Conservation (phyloP, 176 grass and related monocot genomes). For the Miscanthus lutarioriparius region DNA sequence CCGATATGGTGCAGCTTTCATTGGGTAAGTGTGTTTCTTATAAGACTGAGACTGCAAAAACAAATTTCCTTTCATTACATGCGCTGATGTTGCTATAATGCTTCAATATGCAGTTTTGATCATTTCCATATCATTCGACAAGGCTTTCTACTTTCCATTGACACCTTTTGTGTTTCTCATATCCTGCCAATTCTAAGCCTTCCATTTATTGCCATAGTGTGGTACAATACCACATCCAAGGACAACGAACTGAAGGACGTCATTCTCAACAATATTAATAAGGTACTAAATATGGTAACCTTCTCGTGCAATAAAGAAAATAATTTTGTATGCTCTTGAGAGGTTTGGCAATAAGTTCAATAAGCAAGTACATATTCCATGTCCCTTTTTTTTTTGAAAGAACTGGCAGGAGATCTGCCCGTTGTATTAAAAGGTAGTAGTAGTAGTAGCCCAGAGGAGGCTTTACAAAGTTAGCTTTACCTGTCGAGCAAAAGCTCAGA, state of each 20-base stretch:
- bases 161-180: conserved; percentile 93
- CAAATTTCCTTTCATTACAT: conserved; percentile 19
- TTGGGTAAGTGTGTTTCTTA: conserved; percentile 61
- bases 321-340: not conserved
- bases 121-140: conserved; percentile 87
- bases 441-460: not conserved
- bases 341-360: not conserved
- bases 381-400: not conserved
- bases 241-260: conserved; percentile 39
- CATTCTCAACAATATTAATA: conserved; percentile 47
- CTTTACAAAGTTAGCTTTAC: not conserved
- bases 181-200: conserved; percentile 81
- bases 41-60: conserved; percentile 1
- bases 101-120: conserved; percentile 73
- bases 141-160: conserved; percentile 80
- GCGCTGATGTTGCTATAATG: conserved; percentile 24
- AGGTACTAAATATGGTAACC: conserved; percentile 45
- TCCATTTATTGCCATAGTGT: conserved; percentile 67
- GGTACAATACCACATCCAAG: conserved; percentile 37
- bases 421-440: not conserved
- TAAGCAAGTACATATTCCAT: not conserved
- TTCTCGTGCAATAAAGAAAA: not conserved
- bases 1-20: conserved; percentile 93
- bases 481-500: not conserved
- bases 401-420: not conserved